A percentile compares a stretch with the other conserved stretches of the same genome.
Conservation (phyloP, 1,284 basidiomycete genomes). For the Pascua guehoae region DNA sequence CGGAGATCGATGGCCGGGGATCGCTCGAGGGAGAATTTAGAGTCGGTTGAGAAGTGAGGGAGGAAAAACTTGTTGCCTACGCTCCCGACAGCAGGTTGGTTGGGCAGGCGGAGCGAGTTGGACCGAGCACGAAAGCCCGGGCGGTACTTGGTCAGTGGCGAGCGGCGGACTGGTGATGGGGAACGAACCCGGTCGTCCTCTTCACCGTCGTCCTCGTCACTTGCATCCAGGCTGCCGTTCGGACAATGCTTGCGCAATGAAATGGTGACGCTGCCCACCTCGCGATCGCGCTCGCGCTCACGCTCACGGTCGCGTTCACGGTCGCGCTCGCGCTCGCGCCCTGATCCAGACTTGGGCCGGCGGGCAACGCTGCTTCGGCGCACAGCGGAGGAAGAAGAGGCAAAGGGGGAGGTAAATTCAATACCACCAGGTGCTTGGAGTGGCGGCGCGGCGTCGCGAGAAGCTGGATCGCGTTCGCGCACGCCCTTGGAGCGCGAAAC, state of each 20-base stretch:
- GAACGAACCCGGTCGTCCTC: neutral
- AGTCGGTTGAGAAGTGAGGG: slow-evolving; percentile 47
- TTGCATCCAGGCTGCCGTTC: slow-evolving; percentile 17
- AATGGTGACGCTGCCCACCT: slow-evolving; percentile 35
- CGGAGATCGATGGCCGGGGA: slow-evolving; percentile 30
- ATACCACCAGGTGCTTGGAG: too few species aligned
- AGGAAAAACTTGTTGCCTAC: slow-evolving; percentile 30
- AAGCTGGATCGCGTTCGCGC: neutral
- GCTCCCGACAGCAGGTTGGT: slow-evolving; percentile 1
- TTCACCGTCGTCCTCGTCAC: slow-evolving; percentile 12
- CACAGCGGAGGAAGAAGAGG: too few species aligned
- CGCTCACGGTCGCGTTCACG: slow-evolving; percentile 13
- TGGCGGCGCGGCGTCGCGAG: too few species aligned
- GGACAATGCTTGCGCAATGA: slow-evolving; percentile 21
- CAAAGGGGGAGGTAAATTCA: too few species aligned
- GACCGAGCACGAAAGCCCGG: slow-evolving; percentile 18
- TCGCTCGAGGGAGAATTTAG: slow-evolving; percentile 39
- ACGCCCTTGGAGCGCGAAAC: too few species aligned
- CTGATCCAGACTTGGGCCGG: neutral
- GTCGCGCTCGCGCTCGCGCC: slow-evolving; percentile 7
- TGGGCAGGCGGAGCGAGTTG: slow-evolving; percentile 28
- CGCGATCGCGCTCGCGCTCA: slow-evolving; percentile 8
- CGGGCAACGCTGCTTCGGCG: neutral
- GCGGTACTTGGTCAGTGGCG: neutral
- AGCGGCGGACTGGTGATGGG: slow-evolving; percentile 4